Evolutionary conservation across 768 basidiomycete genomes (phyloP).

Genomic region (Podaxis rugospora): DNA sequence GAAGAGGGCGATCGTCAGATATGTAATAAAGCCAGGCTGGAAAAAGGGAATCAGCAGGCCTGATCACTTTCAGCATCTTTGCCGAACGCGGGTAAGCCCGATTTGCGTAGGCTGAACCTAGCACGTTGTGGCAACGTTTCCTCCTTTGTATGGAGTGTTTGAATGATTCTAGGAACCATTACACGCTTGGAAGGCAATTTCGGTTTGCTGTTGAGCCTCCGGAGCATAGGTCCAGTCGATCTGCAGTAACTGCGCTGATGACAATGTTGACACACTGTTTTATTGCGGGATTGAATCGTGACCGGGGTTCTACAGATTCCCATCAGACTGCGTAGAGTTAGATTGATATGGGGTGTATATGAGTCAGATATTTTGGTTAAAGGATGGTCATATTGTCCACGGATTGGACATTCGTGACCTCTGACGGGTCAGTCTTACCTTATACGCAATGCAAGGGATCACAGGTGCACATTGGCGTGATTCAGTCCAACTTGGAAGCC

Average conservation of each 20-base stretch:
- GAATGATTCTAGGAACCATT: slow-evolving; percentile 20
- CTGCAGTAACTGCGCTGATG: background rate
- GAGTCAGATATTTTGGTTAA: slow-evolving; percentile 4
- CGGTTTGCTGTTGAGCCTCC: background rate
- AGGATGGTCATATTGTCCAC: background rate
- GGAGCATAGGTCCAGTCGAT: background rate
- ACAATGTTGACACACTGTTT: background rate
- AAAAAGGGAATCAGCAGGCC: slow-evolving; percentile 41
- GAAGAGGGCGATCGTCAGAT: slow-evolving; percentile 37
- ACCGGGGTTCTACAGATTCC: background rate
- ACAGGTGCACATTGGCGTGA: slow-evolving; percentile 8
- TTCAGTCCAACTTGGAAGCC: background rate
- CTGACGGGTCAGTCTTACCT: slow-evolving; percentile 11
- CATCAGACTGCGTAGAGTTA: background rate
- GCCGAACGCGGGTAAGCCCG: slow-evolving; percentile 44
- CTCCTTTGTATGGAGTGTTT: slow-evolving; percentile 27
- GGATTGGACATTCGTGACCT: background rate
- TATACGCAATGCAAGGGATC: slow-evolving; percentile 14
- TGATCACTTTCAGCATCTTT: slow-evolving; percentile 36
- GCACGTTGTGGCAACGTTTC: slow-evolving; percentile 41
- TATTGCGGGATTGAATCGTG: background rate
- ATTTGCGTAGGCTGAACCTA: slow-evolving; percentile 30
- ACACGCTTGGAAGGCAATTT: slow-evolving; percentile 28
- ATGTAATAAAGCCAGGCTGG: slow-evolving; percentile 46
- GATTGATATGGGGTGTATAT: slow-evolving; percentile 2